Conservation (phyloP, 108 stramenopile genomes). For the Nitzschia putrida region DNA sequence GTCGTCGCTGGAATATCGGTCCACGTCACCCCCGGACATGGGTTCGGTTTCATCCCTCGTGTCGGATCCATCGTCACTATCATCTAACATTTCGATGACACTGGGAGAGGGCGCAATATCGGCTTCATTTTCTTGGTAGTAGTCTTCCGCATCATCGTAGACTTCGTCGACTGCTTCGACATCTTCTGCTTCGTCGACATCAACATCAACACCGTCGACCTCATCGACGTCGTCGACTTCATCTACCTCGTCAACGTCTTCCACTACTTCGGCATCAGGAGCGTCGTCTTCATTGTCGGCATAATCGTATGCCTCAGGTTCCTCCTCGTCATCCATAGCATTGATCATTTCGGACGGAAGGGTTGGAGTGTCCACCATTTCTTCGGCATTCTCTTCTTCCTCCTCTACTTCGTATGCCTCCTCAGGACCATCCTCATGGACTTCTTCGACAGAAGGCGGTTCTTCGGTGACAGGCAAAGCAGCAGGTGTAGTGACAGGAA, state of each 20-base stretch:
- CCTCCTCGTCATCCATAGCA: neutral
- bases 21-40: slow-evolving; percentile 6
- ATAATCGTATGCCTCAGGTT: neutral
- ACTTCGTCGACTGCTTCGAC: neutral
- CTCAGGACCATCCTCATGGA: neutral
- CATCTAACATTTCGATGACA: neutral
- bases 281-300: slow-evolving; percentile 5
- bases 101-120: neutral
- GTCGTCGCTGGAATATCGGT: neutral
- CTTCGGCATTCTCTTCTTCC: slow-evolving; percentile 2
- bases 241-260: slow-evolving; percentile 14
- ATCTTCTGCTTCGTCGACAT: neutral
- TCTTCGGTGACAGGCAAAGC: no score
- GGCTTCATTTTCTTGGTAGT: neutral
- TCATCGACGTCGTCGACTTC: slow-evolving; percentile 12
- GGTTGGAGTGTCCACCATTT: neutral
- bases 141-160: slow-evolving; percentile 2
- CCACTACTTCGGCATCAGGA: slow-evolving; percentile 19
- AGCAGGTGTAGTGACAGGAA: no score
- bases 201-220: neutral
- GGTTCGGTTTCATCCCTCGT: neutral
- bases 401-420: slow-evolving; percentile 5
- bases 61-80: neutral
- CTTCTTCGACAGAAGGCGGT: no score
- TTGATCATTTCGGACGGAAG: no score